phyloP scores from a whole-genome alignment of 306 rosid species.

The Glycyrrhiza uralensis region DNA sequence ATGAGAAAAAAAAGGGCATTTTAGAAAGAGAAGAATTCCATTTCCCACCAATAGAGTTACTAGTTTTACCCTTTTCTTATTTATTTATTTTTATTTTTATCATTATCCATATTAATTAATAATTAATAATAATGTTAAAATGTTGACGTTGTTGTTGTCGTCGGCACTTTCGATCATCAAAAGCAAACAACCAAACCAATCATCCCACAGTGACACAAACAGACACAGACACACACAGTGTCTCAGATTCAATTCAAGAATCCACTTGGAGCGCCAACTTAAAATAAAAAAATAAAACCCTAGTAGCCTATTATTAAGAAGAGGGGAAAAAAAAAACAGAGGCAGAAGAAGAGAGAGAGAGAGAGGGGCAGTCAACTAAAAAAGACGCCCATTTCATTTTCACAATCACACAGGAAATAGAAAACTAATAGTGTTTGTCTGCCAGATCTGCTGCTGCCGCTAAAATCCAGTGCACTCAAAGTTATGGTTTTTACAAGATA shows the following conservation, averaged over 20 bases:
- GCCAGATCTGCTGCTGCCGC: slow-evolving; percentile 37
- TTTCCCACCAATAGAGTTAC: neutral
- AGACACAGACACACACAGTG: neutral
- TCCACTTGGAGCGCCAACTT: slow-evolving; percentile 38
- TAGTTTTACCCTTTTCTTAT: neutral
- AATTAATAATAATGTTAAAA: too few species aligned
- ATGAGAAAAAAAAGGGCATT: neutral
- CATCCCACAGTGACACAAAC: neutral
- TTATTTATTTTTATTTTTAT: too few species aligned
- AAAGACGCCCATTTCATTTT: slow-evolving; percentile 20
- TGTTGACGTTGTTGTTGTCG: neutral
- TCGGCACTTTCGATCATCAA: slow-evolving; percentile 7
- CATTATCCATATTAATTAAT: too few species aligned
- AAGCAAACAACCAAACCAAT: neutral
- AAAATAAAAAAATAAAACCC: slow-evolving; percentile 18
- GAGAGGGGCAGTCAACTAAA: neutral
- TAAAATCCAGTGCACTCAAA: neutral
- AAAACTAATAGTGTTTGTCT: neutral
- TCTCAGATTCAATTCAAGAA: slow-evolving; percentile 32
- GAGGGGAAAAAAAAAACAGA: neutral
- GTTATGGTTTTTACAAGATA: neutral
- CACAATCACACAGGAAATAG: slow-evolving; percentile 25
- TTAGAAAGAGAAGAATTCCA: slow-evolving; percentile 20
- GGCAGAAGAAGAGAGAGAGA: neutral
- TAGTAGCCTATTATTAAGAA: neutral